phyloP scores from a whole-genome alignment of 192 early-diverging fungal genomes.

The Entophlyctis luteolus region DNA sequence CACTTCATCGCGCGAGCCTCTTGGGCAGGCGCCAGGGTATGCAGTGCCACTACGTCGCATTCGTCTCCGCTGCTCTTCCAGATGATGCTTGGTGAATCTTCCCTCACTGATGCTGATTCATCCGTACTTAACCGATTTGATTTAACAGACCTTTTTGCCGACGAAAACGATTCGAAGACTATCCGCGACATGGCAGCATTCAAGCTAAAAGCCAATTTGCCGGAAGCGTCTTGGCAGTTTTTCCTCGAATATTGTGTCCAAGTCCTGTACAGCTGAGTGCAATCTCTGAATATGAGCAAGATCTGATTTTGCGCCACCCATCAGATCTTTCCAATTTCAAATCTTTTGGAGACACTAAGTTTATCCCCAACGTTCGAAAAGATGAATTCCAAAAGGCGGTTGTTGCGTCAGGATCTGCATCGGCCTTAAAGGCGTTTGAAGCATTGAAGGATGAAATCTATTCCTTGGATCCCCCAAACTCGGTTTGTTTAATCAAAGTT shows the following conservation, averaged over 20 bases:
- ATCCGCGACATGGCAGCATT: constrained; percentile 19
- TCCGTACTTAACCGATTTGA: not conserved
- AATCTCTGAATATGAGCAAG: not conserved
- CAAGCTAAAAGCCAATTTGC: constrained; percentile 32
- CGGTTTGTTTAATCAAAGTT: not conserved
- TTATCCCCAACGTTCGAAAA: constrained; percentile 46
- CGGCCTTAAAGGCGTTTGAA: constrained; percentile 31
- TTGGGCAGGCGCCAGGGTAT: constrained; percentile 49
- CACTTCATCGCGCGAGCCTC: constrained; percentile 53
- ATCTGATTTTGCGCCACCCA: constrained; percentile 4
- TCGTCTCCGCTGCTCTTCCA: constrained; percentile 4
- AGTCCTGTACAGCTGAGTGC: constrained; percentile 30
- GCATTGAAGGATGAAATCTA: constrained; percentile 36
- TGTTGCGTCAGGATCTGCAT: constrained; percentile 23
- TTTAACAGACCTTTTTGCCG: not conserved
- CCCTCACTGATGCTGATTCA: not conserved
- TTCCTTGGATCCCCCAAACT: constrained; percentile 34
- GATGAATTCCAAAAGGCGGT: constrained; percentile 47
- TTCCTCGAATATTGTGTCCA: constrained; percentile 53
- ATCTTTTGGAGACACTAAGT: constrained; percentile 61
- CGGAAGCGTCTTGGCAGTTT: constrained; percentile 45
- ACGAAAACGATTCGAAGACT: not conserved
- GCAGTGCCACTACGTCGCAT: constrained; percentile 32
- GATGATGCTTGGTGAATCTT: not conserved
- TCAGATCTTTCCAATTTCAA: constrained; percentile 49